A percentile compares a stretch with the other conserved stretches of the same genome.
These are phyloP conservation scores for Aureobasidium subglaciale DNA, from an alignment of 2,329 filamentous ascomycete genomes.

Conservation along the genomic window DNA sequence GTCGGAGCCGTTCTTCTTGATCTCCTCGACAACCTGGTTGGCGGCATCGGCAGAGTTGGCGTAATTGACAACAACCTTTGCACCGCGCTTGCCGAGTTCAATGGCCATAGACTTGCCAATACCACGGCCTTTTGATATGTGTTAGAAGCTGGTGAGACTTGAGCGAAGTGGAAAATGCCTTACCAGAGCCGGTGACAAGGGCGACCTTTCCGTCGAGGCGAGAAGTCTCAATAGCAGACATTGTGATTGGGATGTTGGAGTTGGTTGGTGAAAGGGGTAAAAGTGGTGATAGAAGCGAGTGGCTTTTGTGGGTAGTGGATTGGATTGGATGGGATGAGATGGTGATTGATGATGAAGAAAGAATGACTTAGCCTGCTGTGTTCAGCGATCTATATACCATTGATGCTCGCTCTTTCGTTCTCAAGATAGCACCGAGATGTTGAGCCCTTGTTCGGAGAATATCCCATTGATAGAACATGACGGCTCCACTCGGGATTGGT, in stretches of 20 bases:
- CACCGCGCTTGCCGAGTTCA: slow-evolving; percentile 58
- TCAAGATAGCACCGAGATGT: slow-evolving; percentile 8
- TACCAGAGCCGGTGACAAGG: slow-evolving; percentile 47
- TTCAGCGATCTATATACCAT: slow-evolving; percentile 16
- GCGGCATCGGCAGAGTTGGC: slow-evolving; percentile 59
- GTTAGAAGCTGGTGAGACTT: slow-evolving; percentile 10
- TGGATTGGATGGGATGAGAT: not conserved
- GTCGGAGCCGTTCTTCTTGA: slow-evolving; percentile 57
- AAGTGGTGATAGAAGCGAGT: slow-evolving; percentile 13
- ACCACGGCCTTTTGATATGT: slow-evolving; percentile 46
- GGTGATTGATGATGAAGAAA: slow-evolving; percentile 13
- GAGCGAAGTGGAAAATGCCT: slow-evolving; percentile 16
- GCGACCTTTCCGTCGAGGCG: slow-evolving; percentile 49
- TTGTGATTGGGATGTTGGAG: slow-evolving; percentile 26
- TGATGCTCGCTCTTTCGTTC: slow-evolving; percentile 5
- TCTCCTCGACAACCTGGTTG: slow-evolving; percentile 57
- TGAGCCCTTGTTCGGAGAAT: slow-evolving; percentile 5
- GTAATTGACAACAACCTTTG: slow-evolving; percentile 61
- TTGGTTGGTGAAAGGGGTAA: slow-evolving; percentile 4
- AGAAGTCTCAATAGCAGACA: slow-evolving; percentile 38
- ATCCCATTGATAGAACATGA: slow-evolving; percentile 8
- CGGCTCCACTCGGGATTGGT: slow-evolving; percentile 10
- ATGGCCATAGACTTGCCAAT: slow-evolving; percentile 61
- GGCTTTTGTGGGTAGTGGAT: slow-evolving; percentile 5
- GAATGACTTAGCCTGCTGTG: not conserved